Percentiles rank a stretch among this genome's conserved stretches.
Conservation (phyloP, 2,329 filamentous ascomycete genomes). For the Aspergillus jensenii region DNA sequence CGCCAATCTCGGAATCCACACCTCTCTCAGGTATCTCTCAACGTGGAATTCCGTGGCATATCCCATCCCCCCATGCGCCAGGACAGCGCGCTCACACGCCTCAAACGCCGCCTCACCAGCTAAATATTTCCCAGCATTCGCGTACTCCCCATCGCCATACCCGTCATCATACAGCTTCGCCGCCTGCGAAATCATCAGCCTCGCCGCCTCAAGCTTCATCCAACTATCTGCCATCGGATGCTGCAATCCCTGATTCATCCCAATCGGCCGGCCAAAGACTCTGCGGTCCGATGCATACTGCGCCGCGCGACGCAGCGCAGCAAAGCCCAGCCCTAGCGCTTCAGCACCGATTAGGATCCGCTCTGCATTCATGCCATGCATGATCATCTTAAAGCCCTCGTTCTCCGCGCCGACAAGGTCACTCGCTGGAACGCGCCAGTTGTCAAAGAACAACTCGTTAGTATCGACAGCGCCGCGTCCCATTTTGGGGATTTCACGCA, state of each 20-base stretch:
- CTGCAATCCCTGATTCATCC: conserved; percentile 56
- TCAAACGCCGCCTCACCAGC: conserved; percentile 59
- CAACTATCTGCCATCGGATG: conserved; percentile 57
- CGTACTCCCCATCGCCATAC: conserved; percentile 53
- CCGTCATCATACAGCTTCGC: conserved; percentile 55
- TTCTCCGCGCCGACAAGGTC: conserved; percentile 45
- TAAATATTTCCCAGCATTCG: conserved; percentile 60
- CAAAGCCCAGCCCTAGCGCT: conserved; percentile 48
- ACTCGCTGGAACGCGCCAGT: conserved; percentile 40
- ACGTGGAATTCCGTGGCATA: conserved; percentile 62
- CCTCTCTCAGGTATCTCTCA: conserved; percentile 57
- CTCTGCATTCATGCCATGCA: conserved; percentile 42
- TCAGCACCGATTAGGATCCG: conserved; percentile 38
- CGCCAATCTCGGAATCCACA: conserved; percentile 57
- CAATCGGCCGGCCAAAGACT: conserved; percentile 56
- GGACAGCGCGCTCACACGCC: conserved; percentile 55
- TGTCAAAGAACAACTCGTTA: conserved; percentile 47
- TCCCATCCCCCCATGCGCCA: conserved; percentile 59
- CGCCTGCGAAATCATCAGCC: conserved; percentile 58
- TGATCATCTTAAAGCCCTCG: conserved; percentile 47
- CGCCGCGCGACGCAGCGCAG: conserved; percentile 43
- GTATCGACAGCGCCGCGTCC: conserved; percentile 47
- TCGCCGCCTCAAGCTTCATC: conserved; percentile 60
- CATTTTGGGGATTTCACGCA: conserved; percentile 49
- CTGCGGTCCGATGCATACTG: conserved; percentile 50